Base-by-base conservation (phyloP, 768 basidiomycete genomes). In the Pisolithus orientalis region DNA sequence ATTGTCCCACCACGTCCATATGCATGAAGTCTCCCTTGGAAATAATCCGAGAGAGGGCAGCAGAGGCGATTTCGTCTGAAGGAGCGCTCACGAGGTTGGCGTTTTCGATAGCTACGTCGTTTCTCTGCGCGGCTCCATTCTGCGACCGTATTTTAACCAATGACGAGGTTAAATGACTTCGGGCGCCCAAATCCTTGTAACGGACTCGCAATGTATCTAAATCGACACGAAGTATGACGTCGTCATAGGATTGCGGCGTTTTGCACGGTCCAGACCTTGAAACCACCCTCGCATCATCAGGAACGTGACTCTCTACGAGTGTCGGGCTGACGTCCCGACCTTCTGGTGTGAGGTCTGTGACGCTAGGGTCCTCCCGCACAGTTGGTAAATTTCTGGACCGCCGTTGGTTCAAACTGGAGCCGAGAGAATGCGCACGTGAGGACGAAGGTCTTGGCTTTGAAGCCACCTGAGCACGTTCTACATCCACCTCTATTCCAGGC, bases 1-100 rank as follows among this genome's bases (percentile, higher is more conserved):
- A 99, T 68, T 99, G 96, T 0, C 96, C 96, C 40, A 95, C 58
- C 11, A 96, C 70, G 0, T 84, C 75, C 96, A 99, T 98, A 6
- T 59, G 58, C 6, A 67, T 77, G 59, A 99, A 98, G 69, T 99
- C 94, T 2, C 68, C 64, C 71, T 98, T 98, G 40, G 82, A 78
- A 27, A 99, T 94, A 32, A 92, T 83, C 14, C 94, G 80, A 10
- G 89, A 79, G 2, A 99, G 80, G 0, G 84, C 84, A 46, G 79
- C 80, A 21, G 79, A 77, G 0, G 80, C 87, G 11, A 74, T 78
- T 13, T 70, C 75, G 13, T 78, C 72, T 47, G 85, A 79, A 31
- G 80, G 74, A 8, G 75, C 73, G 9, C 64, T 67, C 17, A 63
- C 65, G 6, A 69, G 57, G 39, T 69, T 67, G 2, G 65, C 67